Evolutionary conservation across 768 basidiomycete species (phyloP).

Genomic region (Leccinum pellstonianum): DNA sequence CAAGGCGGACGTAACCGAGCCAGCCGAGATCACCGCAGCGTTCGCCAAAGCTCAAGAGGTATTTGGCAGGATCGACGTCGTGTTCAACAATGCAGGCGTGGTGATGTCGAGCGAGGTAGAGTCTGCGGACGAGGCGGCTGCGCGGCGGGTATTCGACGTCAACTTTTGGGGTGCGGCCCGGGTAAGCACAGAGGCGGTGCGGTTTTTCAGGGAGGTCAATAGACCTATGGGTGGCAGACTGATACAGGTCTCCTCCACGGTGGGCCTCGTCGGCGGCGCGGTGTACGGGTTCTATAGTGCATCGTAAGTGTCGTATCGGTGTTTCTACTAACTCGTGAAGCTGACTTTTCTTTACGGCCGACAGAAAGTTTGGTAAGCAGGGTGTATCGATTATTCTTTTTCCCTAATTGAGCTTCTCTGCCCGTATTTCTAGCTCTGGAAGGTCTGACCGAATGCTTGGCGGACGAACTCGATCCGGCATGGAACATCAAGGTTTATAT

Average conservation of each 20-base stretch:
- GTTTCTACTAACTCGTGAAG: background rate
- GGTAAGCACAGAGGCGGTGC: constrained; percentile 31
- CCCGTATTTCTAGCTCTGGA: constrained; percentile 14
- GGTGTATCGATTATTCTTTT: background rate
- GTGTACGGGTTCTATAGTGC: constrained; percentile 23
- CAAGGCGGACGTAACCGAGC: constrained; percentile 34
- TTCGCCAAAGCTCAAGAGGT: constrained; percentile 26
- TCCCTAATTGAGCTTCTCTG: background rate
- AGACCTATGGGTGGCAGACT: constrained; percentile 39
- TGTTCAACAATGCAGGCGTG: constrained; percentile 39
- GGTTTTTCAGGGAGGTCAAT: constrained; percentile 39
- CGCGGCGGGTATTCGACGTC: constrained; percentile 37
- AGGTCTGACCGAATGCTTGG: constrained; percentile 16
- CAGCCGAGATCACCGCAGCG: constrained; percentile 23
- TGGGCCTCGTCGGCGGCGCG: constrained; percentile 27
- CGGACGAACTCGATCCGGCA: constrained; percentile 14
- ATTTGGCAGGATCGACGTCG: constrained; percentile 40
- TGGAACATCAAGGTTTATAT: constrained; percentile 20
- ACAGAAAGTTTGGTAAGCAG: constrained; percentile 22
- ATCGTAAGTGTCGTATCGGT: constrained; percentile 16
- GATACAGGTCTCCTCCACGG: constrained; percentile 37
- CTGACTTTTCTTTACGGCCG: background rate
- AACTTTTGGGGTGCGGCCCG: constrained; percentile 38
- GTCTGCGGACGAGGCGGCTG: constrained; percentile 28
- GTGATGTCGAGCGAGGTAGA: constrained; percentile 36